Conservation (phyloP, 148 eudicot genomes). For the Rhododendron vialii region DNA sequence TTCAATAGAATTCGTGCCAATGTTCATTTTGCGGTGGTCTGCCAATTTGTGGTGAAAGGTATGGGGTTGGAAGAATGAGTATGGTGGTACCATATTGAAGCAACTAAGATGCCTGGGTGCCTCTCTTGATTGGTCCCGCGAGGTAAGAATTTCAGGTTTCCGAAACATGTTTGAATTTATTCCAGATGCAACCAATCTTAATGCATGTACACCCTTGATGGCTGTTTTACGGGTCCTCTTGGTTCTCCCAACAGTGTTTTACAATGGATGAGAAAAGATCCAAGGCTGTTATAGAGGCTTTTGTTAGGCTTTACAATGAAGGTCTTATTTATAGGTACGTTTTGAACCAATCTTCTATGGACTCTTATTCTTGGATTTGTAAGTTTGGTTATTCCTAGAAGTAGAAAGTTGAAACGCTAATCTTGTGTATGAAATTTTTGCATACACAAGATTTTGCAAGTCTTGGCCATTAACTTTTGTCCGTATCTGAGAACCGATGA, state of each 20-base stretch:
- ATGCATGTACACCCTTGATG: background rate
- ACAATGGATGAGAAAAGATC: conserved; percentile 97
- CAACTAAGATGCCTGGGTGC: conserved; percentile 88
- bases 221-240: background rate
- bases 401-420: background rate
- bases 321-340: conserved; percentile 88
- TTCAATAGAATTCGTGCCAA: background rate
- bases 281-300: conserved; percentile 84
- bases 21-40: background rate
- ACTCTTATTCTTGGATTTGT: background rate
- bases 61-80: conserved; percentile 87
- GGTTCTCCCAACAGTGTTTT: conserved; percentile 54
- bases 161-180: background rate
- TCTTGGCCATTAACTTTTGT: background rate
- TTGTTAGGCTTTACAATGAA: conserved; percentile 79
- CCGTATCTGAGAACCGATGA: background rate
- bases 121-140: conserved; percentile 96
- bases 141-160: conserved; percentile 37
- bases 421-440: background rate
- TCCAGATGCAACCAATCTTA: background rate
- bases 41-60: conserved; percentile 45
- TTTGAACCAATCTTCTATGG: background rate
- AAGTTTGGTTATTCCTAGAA: background rate
- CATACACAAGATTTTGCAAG: background rate
- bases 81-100: conserved; percentile 81